phyloP scores from a whole-genome alignment of 2,329 filamentous ascomycete species.

The Fusarium sp. region DNA sequence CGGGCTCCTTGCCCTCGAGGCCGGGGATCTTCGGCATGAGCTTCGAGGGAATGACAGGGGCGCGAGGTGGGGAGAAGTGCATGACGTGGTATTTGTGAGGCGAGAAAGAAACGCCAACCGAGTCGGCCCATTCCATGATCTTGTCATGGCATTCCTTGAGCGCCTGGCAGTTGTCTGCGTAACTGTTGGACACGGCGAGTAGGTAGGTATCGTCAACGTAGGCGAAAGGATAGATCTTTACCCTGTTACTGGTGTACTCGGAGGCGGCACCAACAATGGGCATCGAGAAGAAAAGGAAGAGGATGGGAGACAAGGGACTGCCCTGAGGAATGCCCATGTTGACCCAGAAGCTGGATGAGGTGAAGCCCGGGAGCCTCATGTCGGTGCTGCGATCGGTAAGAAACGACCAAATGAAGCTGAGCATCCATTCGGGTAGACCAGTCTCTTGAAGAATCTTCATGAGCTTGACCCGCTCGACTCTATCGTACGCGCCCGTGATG shows the following conservation, averaged over 20 bases:
- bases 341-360: neutral
- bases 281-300: constrained; percentile 15
- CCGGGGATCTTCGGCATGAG: neutral
- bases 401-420: constrained; percentile 9
- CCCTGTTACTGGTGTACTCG: neutral
- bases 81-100: constrained; percentile 6
- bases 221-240: neutral
- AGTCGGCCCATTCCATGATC: neutral
- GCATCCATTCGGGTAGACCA: neutral
- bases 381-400: neutral
- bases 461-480: neutral
- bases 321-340: constrained; percentile 29
- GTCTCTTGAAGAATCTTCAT: neutral
- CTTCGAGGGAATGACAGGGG: fast-evolving
- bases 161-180: neutral
- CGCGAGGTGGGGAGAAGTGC: neutral
- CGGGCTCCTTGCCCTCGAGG: neutral
- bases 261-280: neutral
- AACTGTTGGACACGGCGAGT: neutral
- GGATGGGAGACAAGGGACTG: constrained; percentile 5
- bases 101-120: neutral
- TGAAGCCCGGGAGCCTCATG: neutral
- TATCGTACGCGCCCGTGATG: constrained; percentile 15
- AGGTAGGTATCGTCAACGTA: neutral
- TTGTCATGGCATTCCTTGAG: constrained; percentile 1